Percentiles rank a stretch among this genome's conserved stretches.
Evolutionary conservation across 164 flowering plant species (phyloP).

Genomic region (Cinnamomum micranthum): DNA sequence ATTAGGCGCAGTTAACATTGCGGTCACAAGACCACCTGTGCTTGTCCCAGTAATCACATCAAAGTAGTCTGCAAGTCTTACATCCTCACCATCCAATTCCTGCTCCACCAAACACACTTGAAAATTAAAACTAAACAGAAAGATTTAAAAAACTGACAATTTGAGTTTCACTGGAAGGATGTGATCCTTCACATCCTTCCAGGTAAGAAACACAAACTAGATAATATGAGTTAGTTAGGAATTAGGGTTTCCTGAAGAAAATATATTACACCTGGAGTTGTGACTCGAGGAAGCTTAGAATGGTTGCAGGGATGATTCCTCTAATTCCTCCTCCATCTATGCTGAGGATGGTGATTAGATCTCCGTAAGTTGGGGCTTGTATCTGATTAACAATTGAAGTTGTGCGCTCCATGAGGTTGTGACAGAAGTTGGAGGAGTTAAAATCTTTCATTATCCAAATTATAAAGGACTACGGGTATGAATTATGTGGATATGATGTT

Average conservation of each 20-base stretch:
- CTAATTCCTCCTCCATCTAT: conserved; percentile 47
- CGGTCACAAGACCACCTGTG: conserved; percentile 42
- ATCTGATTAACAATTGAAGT: conserved; percentile 7
- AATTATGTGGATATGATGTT: neutral
- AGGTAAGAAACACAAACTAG: neutral
- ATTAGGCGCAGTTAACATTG: conserved; percentile 38
- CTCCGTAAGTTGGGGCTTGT: conserved; percentile 35
- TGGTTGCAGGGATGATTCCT: conserved; percentile 37
- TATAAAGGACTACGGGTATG: neutral
- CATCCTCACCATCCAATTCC: conserved; percentile 29
- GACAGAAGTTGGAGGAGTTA: neutral
- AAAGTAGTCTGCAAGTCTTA: conserved; percentile 39
- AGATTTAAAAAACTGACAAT: neutral
- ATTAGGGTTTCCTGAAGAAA: neutral
- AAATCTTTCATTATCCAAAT: too few species aligned
- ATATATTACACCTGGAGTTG: conserved; percentile 30
- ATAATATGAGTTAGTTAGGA: neutral
- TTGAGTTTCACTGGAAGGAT: neutral
- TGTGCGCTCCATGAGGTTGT: conserved; percentile 13
- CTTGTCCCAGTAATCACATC: conserved; percentile 46
- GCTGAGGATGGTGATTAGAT: conserved; percentile 32
- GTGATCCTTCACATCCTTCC: neutral
- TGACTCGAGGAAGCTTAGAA: conserved; percentile 27
- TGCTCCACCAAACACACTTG: conserved; percentile 2
- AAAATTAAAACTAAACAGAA: neutral